phyloP scores from a whole-genome alignment of 148 eudicot species.

The Rhododendron williamsianum region DNA sequence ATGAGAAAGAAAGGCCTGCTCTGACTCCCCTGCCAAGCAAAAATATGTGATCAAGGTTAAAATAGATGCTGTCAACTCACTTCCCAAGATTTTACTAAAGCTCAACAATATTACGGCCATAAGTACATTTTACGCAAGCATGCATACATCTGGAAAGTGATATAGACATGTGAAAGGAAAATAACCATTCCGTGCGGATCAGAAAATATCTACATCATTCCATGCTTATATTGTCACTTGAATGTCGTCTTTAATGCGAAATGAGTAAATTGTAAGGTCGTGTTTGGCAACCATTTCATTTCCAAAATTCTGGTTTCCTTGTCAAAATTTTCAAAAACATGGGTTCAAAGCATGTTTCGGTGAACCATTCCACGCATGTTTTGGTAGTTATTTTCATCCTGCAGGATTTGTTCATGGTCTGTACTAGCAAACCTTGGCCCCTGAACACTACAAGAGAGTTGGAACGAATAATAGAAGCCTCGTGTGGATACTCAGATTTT shows the following conservation, averaged over 20 bases:
- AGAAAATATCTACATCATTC: background rate
- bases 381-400: background rate
- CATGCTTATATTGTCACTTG: background rate
- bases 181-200: background rate
- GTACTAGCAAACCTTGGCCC: background rate
- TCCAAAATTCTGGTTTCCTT: background rate
- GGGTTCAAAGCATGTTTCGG: background rate
- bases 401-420: background rate
- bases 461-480: background rate
- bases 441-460: background rate
- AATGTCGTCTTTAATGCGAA: background rate
- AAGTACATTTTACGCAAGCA: background rate
- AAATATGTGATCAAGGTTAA: background rate
- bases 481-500: background rate
- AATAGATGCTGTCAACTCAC: background rate
- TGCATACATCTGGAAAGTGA: background rate
- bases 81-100: background rate
- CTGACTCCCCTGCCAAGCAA: constrained; percentile 59
- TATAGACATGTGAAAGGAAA: background rate
- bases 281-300: background rate
- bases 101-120: background rate
- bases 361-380: background rate
- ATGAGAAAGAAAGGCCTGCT: constrained; percentile 62
- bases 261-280: background rate
- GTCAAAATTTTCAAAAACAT: background rate